Percentiles rank a stretch among this genome's conserved stretches.
These are phyloP conservation scores for Apiospora phragmitis DNA, from an alignment of 2,329 filamentous ascomycete genomes.

Conservation along the genomic window DNA sequence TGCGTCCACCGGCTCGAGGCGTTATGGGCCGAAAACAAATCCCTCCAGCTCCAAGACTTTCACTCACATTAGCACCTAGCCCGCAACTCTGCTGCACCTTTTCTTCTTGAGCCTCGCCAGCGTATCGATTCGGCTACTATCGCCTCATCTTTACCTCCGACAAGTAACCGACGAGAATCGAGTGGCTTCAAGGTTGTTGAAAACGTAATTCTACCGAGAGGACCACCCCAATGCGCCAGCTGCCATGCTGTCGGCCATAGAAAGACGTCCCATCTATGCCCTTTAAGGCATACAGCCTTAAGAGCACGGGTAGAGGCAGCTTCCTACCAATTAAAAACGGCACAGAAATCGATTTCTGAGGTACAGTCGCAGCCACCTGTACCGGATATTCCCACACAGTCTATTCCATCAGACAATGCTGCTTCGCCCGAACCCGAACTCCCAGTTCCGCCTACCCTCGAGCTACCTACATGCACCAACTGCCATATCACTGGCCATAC, in stretches of 20 bases:
- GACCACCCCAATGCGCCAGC: slow-evolving; percentile 17
- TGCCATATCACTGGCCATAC: too few species aligned
- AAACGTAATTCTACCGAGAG: slow-evolving; percentile 7
- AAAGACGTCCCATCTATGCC: slow-evolving; percentile 17
- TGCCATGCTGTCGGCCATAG: slow-evolving; percentile 16
- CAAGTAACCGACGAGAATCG: slow-evolving; percentile 17
- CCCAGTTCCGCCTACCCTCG: too few species aligned
- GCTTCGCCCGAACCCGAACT: too few species aligned
- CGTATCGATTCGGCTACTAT: slow-evolving; percentile 12
- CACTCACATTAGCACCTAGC: slow-evolving; percentile 20
- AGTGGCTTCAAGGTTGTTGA: slow-evolving; percentile 20
- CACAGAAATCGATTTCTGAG: too few species aligned
- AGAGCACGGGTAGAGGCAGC: not conserved
- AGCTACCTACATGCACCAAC: too few species aligned
- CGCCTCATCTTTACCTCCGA: slow-evolving; percentile 12
- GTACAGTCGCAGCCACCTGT: too few species aligned
- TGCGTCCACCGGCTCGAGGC: slow-evolving; percentile 15
- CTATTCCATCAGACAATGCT: too few species aligned
- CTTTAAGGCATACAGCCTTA: slow-evolving; percentile 14
- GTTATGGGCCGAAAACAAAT: slow-evolving; percentile 13
- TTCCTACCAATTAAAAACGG: not conserved
- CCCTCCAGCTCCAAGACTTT: slow-evolving; percentile 18
- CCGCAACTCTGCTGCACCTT: slow-evolving; percentile 8
- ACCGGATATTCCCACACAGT: too few species aligned
- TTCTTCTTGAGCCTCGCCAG: slow-evolving; percentile 18